Conservation (phyloP, 805 yeast species). For the Wilhelminamyces savonicus region DNA sequence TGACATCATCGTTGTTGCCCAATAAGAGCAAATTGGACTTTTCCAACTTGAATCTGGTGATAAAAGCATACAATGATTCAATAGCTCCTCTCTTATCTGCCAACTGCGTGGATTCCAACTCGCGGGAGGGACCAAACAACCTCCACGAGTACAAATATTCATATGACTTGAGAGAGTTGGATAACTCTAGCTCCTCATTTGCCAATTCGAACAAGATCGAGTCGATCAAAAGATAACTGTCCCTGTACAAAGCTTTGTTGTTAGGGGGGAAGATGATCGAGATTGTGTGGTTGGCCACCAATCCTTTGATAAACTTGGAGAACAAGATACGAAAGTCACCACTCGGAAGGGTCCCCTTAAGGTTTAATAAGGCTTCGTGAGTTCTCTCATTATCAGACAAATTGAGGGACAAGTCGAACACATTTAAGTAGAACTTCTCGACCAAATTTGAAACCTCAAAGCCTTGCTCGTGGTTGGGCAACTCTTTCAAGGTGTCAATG, state of each 20-base stretch:
- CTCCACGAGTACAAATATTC: conserved; percentile 39
- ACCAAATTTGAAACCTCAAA: conserved; percentile 6
- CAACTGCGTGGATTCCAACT: conserved; percentile 7
- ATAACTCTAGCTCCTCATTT: conserved; percentile 20
- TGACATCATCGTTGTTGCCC: conserved; percentile 16
- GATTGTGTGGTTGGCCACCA: conserved; percentile 18
- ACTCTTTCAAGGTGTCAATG: conserved; percentile 11
- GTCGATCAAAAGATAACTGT: conserved; percentile 27
- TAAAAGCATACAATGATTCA: conserved; percentile 33
- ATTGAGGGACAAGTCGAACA: conserved; percentile 19
- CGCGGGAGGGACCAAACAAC: conserved; percentile 18
- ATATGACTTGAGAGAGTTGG: conserved; percentile 26
- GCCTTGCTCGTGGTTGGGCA: conserved; percentile 1
- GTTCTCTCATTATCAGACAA: conserved; percentile 14
- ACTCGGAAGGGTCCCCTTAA: conserved; percentile 3
- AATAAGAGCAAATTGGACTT: conserved; percentile 9
- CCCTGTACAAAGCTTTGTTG: conserved; percentile 11
- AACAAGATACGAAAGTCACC: conserved; percentile 12
- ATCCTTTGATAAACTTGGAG: conserved; percentile 17
- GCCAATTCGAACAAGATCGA: conserved; percentile 26
- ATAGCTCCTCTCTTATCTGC: conserved; percentile 39
- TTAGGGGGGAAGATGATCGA: conserved; percentile 16
- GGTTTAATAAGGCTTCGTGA: conserved; percentile 12
- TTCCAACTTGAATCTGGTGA: conserved; percentile 27
- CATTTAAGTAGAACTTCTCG: conserved; percentile 12